Evolutionary conservation across 2,329 filamentous ascomycete genomes (phyloP), one percentile per base, ranked within the genome.

Genomic region (Raffaelea ambrosiae): DNA sequence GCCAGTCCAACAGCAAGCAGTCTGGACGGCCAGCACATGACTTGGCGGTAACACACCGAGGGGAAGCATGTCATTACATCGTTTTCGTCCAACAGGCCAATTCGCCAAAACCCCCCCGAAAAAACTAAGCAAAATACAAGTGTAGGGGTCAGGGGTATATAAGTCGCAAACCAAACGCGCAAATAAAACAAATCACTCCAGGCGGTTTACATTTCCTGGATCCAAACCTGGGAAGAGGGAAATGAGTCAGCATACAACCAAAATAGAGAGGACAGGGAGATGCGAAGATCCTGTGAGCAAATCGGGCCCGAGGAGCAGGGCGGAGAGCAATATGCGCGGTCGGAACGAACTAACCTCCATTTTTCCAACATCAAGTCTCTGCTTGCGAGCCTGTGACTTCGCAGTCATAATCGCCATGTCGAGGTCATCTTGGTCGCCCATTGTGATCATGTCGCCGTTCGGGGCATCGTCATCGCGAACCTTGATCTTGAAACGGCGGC

Each of bases 381-480:
- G 84, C 64, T 79, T 86, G 66, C 74, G 79, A 43, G 86, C 89
- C 50, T 71, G 69, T 44, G 77, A 76, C 64, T 81, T 86, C 7
- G 83, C 82, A 42, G 72, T 77, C 63, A 79, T 76, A 47, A 97
- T 74, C 23, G 88, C 82, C 81, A 96, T 86, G 44, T 97, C 90
- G 53, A 96, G 68, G 68, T 98, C 93, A 60, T 98, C 93, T 65
- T 96, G 88, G 64, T 98, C 93, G 26, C 86, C 89, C 79, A 98
- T 84, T 29, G 91, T 96, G 60, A 98, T 94, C 86, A 96, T 91
- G 60, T 97, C 91, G 3, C 86, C 40, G 48, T 84, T 74, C 1
- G 78, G 77, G 51, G 72, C 66, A 56, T 88, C 85, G 57, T 97
- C 93, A 54, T 94, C 88, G 59, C 77, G 80, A 57, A 90, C 80